Evolutionary conservation across 176 grass and related monocot genomes (phyloP).

Genomic region (Themeda triandra): DNA sequence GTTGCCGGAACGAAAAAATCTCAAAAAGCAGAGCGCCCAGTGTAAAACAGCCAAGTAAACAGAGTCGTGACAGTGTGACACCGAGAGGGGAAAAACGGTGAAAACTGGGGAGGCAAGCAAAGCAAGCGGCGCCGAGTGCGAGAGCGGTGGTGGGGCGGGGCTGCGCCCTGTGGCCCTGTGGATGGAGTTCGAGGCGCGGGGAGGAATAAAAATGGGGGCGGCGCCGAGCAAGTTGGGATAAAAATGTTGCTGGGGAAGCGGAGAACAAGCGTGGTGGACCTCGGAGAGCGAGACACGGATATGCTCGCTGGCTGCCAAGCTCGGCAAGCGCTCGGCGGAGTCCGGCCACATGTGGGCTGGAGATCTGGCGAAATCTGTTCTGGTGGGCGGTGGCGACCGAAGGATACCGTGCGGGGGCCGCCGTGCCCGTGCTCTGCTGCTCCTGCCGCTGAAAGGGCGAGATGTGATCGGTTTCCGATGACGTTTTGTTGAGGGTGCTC

Average conservation of each 20-base stretch:
- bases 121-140: background rate
- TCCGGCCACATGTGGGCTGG: background rate
- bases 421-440: background rate
- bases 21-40: background rate
- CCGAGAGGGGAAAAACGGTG: background rate
- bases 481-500: background rate
- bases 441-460: background rate
- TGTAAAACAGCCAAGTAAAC: background rate
- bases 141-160: background rate
- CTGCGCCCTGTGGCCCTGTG: background rate
- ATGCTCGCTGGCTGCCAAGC: background rate
- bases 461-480: background rate
- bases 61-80: background rate
- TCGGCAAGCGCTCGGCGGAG: background rate
- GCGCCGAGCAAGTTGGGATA: conserved; percentile 20
- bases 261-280: conserved; percentile 13
- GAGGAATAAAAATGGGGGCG: conserved; percentile 28
- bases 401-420: background rate
- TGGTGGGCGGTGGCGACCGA: background rate
- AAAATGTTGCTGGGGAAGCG: background rate
- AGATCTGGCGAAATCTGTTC: background rate
- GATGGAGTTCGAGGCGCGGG: conserved; percentile 31
- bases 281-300: background rate
- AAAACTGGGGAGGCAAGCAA: background rate
- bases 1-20: background rate